Percentiles rank a stretch among this genome's conserved stretches.
Evolutionary conservation across 2,329 filamentous ascomycete species (phyloP).

Genomic region (Colletotrichum chrysophilum): DNA sequence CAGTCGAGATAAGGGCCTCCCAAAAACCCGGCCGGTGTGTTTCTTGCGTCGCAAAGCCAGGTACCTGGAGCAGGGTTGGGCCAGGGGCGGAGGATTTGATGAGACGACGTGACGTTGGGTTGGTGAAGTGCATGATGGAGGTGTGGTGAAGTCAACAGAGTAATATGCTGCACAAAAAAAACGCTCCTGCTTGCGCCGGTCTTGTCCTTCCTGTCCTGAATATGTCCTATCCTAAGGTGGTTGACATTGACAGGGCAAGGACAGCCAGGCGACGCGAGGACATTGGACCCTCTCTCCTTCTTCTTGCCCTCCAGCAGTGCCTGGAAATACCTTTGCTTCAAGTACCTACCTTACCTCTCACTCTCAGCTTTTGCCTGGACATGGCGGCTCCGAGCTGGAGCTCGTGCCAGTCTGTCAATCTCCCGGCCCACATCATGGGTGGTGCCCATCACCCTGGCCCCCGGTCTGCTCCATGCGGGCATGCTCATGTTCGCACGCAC

Average conservation of each 20-base stretch:
- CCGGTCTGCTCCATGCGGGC: neutral
- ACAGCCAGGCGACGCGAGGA: neutral
- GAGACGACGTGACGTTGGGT: neutral
- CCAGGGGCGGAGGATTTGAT: neutral
- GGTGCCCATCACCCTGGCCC: neutral
- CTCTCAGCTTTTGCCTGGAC: neutral
- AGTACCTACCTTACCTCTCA: neutral
- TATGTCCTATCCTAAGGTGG: neutral
- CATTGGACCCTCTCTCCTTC: neutral
- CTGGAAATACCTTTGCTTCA: neutral
- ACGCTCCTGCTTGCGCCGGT: neutral
- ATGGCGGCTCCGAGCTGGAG: neutral
- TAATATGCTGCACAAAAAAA: no score
- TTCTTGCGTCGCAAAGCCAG: neutral
- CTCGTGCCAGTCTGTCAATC: slow-evolving; percentile 9
- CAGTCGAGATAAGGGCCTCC: slow-evolving; percentile 1
- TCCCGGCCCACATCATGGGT: slow-evolving; percentile 9
- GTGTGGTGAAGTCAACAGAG: neutral
- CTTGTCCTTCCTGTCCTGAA: neutral
- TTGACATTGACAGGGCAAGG: neutral
- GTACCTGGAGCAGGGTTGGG: slow-evolving; percentile 8
- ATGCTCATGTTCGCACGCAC: slow-evolving; percentile 6
- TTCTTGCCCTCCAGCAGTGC: neutral
- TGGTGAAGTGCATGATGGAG: neutral
- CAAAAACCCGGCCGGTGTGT: slow-evolving; percentile 10